phyloP scores from a whole-genome alignment of 345 rosid genomes.

The Angophora floribunda region DNA sequence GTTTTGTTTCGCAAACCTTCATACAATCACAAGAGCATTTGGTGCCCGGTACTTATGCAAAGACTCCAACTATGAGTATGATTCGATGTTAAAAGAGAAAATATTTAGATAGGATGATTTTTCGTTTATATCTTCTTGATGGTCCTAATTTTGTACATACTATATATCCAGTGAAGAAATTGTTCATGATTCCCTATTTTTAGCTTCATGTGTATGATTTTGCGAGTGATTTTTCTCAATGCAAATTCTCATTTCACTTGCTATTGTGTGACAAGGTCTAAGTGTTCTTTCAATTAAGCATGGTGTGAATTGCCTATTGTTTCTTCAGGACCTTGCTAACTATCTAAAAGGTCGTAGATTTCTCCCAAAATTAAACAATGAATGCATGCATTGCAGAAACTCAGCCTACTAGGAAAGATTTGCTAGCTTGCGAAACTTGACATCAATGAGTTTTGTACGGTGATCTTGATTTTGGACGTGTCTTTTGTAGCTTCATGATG shows the following conservation, averaged over 20 bases:
- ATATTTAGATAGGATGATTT: no score
- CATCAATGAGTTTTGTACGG: conserved; percentile 19
- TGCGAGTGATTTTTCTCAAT: not conserved
- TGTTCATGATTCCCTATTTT: not conserved
- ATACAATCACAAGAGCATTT: conserved; percentile 64
- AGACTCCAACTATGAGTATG: conserved; percentile 70
- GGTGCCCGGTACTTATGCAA: conserved; percentile 75
- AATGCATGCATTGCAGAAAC: conserved; percentile 27
- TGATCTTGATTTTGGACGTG: not conserved
- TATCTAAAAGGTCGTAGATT: conserved; percentile 63
- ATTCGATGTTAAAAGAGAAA: not conserved
- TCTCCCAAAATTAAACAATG: conserved; percentile 78
- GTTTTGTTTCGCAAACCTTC: not conserved
- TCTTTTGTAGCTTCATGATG: not conserved
- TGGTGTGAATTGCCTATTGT: not conserved
- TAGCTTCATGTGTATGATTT: not conserved
- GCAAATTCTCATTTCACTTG: not conserved
- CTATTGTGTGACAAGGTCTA: not conserved
- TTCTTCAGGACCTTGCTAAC: conserved; percentile 15
- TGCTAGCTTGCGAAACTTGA: conserved; percentile 59
- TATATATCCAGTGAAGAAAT: not conserved
- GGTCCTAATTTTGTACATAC: not conserved
- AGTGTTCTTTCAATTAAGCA: not conserved
- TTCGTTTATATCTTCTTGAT: no score
- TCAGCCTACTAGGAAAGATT: conserved; percentile 66